Percentiles rank a stretch among this genome's conserved stretches.
Conservation (phyloP, 139 green algal species). For the Chlorella sp. region DNA sequence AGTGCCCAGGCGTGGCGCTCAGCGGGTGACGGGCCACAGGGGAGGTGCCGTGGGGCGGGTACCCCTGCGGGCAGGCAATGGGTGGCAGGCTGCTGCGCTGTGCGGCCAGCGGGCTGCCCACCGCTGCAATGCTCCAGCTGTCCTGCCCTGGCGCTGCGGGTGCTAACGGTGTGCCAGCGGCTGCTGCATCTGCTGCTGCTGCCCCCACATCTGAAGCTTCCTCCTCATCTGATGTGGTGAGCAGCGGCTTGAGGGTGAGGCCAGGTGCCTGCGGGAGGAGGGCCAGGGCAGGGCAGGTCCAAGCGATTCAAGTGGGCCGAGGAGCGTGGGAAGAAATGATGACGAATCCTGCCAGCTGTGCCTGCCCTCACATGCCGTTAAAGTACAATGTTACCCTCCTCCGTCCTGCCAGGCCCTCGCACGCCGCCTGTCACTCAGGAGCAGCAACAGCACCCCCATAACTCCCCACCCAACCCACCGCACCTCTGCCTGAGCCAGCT, state of each 20-base stretch:
- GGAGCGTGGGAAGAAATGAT: too few species aligned
- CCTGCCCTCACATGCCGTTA: background rate
- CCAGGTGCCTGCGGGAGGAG: background rate
- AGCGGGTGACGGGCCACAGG: background rate
- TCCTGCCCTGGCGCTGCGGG: background rate
- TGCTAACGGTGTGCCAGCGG: background rate
- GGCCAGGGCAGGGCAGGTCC: background rate
- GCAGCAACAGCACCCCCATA: background rate
- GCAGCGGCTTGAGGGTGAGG: background rate
- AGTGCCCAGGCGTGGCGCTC: background rate
- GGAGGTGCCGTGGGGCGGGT: background rate
- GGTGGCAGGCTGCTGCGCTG: background rate
- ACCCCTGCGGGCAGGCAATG: background rate
- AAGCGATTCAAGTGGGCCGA: background rate
- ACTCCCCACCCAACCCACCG: background rate
- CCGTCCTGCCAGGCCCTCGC: background rate
- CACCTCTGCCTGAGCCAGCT: background rate
- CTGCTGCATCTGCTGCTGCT: background rate
- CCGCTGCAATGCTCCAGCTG: background rate
- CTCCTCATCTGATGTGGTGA: conserved; percentile 5
- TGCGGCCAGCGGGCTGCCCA: background rate
- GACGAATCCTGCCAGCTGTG: too few species aligned
- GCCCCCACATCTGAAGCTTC: background rate
- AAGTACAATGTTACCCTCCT: too few species aligned
- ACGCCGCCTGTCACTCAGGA: too few species aligned